These are phyloP conservation scores for Fusarium miscanthi DNA, from an alignment of 2,329 filamentous ascomycete species.

Conservation along the genomic window DNA sequence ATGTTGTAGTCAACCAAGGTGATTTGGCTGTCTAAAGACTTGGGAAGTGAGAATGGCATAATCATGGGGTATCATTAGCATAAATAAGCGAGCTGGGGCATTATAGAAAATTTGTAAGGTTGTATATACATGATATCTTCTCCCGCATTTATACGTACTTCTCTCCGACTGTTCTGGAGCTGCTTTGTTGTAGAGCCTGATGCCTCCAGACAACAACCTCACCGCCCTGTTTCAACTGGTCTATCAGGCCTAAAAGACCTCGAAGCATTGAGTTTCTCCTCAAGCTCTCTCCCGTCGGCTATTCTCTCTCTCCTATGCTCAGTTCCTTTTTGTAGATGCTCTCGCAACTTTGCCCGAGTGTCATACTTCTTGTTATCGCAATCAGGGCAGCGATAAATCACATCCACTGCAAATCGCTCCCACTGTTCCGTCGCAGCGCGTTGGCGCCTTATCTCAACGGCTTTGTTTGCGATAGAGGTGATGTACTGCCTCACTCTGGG, in stretches of 20 bases:
- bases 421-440: background rate
- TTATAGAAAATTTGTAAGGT: background rate
- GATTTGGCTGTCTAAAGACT: background rate
- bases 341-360: background rate
- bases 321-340: background rate
- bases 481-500: accelerated
- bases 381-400: accelerated
- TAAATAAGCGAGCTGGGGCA: accelerated
- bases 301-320: accelerated
- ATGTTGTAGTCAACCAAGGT: slow-evolving; percentile 5
- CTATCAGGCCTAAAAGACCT: accelerated
- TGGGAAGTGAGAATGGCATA: accelerated
- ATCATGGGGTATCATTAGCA: accelerated
- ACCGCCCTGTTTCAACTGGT: background rate
- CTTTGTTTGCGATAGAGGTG: accelerated
- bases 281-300: accelerated
- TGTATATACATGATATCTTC: background rate
- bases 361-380: background rate
- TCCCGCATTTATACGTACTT: accelerated
- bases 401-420: background rate
- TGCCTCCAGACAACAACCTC: background rate
- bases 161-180: too few relatives aligned
- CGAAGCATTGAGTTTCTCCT: background rate
- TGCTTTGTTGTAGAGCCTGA: background rate
- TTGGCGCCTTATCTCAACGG: background rate